phyloP scores from a whole-genome alignment of 2,329 filamentous ascomycete genomes.

The Sporothrix schenckii region DNA sequence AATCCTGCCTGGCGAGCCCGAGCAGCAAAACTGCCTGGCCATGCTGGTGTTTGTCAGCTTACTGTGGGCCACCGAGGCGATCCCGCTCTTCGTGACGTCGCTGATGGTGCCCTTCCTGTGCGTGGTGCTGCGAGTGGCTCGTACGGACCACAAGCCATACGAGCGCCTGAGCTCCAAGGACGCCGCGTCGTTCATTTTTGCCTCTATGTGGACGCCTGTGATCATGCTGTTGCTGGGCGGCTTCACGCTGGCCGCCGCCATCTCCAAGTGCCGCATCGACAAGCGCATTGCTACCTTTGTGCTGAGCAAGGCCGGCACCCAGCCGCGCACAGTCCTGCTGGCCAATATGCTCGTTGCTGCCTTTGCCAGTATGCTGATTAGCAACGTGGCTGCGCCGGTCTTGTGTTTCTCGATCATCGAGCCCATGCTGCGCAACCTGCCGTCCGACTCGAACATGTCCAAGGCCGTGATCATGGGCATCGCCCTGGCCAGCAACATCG shows the following conservation, averaged over 20 bases:
- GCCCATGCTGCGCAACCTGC: constrained; percentile 92
- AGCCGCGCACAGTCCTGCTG: constrained; percentile 84
- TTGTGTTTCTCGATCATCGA: constrained; percentile 98
- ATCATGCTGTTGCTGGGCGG: constrained; percentile 97
- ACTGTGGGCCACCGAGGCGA: constrained; percentile 96
- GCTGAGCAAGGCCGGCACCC: constrained; percentile 92
- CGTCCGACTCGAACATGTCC: constrained; percentile 86
- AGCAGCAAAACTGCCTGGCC: constrained; percentile 95
- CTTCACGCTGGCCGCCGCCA: constrained; percentile 90
- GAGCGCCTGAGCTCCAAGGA: constrained; percentile 74
- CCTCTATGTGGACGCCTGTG: constrained; percentile 98
- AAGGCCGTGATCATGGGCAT: constrained; percentile 96
- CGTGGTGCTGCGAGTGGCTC: constrained; percentile 81
- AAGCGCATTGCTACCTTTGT: constrained; percentile 97
- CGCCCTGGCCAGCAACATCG: constrained; percentile 91
- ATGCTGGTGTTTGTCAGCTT: constrained; percentile 92
- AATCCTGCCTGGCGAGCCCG: constrained; percentile 74
- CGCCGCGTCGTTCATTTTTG: constrained; percentile 82
- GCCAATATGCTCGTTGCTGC: constrained; percentile 99
- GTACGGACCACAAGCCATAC: constrained; percentile 69
- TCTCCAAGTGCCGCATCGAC: constrained; percentile 97
- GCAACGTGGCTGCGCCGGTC: constrained; percentile 95
- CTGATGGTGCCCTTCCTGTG: constrained; percentile 91
- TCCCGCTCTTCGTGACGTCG: constrained; percentile 95
- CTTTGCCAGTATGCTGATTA: constrained; percentile 98